Base-by-base conservation (phyloP, 495 filamentous ascomycete species). In the Aspergillus leporis region DNA sequence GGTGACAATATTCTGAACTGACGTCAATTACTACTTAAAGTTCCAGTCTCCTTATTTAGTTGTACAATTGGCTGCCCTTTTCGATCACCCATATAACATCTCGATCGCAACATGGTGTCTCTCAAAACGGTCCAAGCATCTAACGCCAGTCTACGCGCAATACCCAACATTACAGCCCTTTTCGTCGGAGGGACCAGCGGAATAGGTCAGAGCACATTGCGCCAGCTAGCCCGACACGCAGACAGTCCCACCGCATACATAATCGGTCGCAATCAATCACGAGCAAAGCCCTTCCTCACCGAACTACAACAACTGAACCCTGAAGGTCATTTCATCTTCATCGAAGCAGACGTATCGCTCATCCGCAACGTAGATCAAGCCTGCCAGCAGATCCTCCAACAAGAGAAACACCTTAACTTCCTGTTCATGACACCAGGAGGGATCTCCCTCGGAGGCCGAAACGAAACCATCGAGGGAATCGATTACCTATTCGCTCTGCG, bases 311-410 rank as follows among this genome's bases (percentile, higher is more conserved):
- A 61, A 31, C 45, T 83, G 16, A 84, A 88, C 61, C 74, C 81
- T 0, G 67, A 65, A 0, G 85, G 83, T 4, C 53, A 77, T 25
- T 77, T 80, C 61, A 63, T 55, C 60, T 90, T 86, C 64, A 64
- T 85, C 58, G 48, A 63, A 22, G 65, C 71, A 28, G 86, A 90
- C 47, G 65, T 84, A 1, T 78, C 75, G 12, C 71, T 85, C 7
- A 66, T 89, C 0, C 65, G 65, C 7, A 76, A 73, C n/a, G 86
- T 86, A 19, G 85, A 88, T 64, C 66, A 74, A n/a, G 67, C 82
- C 12, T 89, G 83, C 58, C 53, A 70, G 7, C 70, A 82, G 47
- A 82, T 89, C 51, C 72, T 73, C 60, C 51, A 60, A 0, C 72
- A 75, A 18, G 84, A 87, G 55, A 65, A 62, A 36, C 67, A 66